Percentiles rank a stretch among this genome's conserved stretches.
Evolutionary conservation across 176 grass and related monocot genomes (phyloP).

Genomic region (Phoenix roebelenii): DNA sequence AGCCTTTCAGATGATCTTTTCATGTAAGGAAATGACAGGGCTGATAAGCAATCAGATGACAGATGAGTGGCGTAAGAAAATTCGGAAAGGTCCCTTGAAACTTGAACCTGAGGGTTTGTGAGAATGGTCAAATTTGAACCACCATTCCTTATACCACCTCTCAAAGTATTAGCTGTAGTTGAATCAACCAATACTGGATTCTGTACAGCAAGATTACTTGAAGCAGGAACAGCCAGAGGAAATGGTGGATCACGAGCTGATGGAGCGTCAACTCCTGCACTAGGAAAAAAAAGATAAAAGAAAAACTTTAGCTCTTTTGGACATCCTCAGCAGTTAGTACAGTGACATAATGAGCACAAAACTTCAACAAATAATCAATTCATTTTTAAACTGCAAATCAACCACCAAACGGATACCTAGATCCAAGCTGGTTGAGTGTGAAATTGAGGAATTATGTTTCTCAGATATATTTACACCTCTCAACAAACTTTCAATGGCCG

Average conservation of each 20-base stretch:
- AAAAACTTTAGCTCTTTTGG: neutral
- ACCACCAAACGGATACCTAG: constrained; percentile 62
- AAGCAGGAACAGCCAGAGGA: constrained; percentile 45
- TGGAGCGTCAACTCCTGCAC: constrained; percentile 88
- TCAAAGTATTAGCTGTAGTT: constrained; percentile 42
- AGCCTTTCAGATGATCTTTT: constrained; percentile 76
- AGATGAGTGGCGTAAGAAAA: constrained; percentile 59
- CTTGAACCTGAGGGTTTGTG: constrained; percentile 35
- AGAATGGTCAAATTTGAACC: constrained; percentile 47
- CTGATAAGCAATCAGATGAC: constrained; percentile 50
- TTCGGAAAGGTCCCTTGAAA: constrained; percentile 53
- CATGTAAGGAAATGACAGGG: constrained; percentile 49
- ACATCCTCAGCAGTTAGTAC: too few relatives aligned
- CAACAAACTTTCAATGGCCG: constrained; percentile 97
- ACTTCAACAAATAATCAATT: too few relatives aligned
- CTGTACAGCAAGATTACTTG: constrained; percentile 53
- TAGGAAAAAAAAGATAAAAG: constrained; percentile 56
- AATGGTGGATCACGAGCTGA: constrained; percentile 78
- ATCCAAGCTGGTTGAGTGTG: constrained; percentile 80
- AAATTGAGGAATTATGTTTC: constrained; percentile 63
- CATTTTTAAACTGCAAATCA: constrained; percentile 1
- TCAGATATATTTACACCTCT: constrained; percentile 63
- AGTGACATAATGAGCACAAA: too few relatives aligned
- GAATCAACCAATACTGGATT: constrained; percentile 58
- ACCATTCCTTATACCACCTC: constrained; percentile 59